phyloP scores from a whole-genome alignment of 768 basidiomycete genomes.

The Collybia mongolica region DNA sequence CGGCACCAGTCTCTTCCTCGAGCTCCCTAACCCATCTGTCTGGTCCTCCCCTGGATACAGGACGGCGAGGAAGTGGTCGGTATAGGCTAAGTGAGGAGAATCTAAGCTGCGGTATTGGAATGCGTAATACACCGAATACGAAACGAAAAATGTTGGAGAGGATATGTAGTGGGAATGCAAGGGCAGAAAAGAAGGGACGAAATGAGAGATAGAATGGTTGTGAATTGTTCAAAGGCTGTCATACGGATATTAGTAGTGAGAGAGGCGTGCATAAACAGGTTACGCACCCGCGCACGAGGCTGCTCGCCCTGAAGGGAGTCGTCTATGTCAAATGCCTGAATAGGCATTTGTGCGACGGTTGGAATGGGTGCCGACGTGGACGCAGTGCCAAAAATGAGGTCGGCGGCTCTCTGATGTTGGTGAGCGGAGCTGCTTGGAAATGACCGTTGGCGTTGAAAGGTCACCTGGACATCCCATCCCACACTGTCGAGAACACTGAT shows the following conservation, averaged over 20 bases:
- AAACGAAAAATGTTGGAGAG: constrained; percentile 62
- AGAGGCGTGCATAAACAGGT: constrained; percentile 11
- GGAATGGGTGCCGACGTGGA: constrained; percentile 15
- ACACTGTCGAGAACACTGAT: constrained; percentile 59
- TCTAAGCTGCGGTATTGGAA: constrained; percentile 60
- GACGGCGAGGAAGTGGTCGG: constrained; percentile 32
- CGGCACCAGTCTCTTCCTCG: constrained; percentile 83
- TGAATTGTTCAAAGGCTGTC: constrained; percentile 4
- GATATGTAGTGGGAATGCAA: constrained; percentile 61
- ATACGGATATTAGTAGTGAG: constrained; percentile 11
- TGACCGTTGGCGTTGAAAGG: constrained; percentile 9
- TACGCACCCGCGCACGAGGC: constrained; percentile 11
- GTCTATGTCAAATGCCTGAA: constrained; percentile 50
- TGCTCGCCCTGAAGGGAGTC: constrained; percentile 41
- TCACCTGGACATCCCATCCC: constrained; percentile 71
- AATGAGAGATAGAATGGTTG: constrained; percentile 17
- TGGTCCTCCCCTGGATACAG: constrained; percentile 45
- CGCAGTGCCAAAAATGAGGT: constrained; percentile 50
- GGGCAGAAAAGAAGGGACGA: constrained; percentile 43
- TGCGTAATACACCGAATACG: constrained; percentile 62
- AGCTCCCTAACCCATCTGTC: constrained; percentile 80
- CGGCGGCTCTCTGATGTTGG: constrained; percentile 49
- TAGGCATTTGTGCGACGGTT: constrained; percentile 11
- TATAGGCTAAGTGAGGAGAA: constrained; percentile 50
- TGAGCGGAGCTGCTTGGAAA: not conserved